Percentiles rank a stretch among this genome's conserved stretches.
Evolutionary conservation across 805 yeast genomes (phyloP).

Genomic region (Saturnispora zaruensis): DNA sequence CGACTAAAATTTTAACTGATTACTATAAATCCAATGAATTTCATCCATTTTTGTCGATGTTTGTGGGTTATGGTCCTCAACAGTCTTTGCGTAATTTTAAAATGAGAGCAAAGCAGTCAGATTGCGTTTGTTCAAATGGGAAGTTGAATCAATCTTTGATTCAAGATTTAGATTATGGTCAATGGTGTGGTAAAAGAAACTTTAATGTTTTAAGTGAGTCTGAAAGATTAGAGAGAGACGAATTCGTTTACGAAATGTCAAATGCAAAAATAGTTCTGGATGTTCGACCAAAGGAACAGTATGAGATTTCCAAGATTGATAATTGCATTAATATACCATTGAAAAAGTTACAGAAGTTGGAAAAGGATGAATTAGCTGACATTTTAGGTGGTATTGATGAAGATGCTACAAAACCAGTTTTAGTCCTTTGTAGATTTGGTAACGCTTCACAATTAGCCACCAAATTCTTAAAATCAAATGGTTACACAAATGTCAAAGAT

Average conservation of each 20-base stretch:
- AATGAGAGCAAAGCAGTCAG: constrained; percentile 59
- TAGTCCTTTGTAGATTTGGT: constrained; percentile 78
- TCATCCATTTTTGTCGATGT: constrained; percentile 60
- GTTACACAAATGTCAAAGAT: constrained; percentile 47
- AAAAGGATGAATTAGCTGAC: constrained; percentile 11
- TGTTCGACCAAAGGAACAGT: constrained; percentile 78
- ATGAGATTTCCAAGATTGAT: constrained; percentile 51
- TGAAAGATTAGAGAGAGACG: constrained; percentile 41
- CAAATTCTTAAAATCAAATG: constrained; percentile 41
- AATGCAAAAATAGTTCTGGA: constrained; percentile 41
- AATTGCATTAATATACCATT: constrained; percentile 58
- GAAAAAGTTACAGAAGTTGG: constrained; percentile 34
- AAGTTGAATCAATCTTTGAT: constrained; percentile 41
- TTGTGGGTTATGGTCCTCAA: constrained; percentile 51
- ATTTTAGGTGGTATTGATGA: constrained; percentile 7
- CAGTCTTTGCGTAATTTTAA: constrained; percentile 66
- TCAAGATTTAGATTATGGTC: constrained; percentile 48
- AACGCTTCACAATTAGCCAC: constrained; percentile 85
- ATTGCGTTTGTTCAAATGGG: constrained; percentile 54
- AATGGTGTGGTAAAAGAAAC: constrained; percentile 63
- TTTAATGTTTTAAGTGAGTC: constrained; percentile 36
- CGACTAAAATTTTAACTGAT: constrained; percentile 63
- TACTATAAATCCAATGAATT: constrained; percentile 45
- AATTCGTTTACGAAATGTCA: constrained; percentile 16
- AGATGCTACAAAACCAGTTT: constrained; percentile 24